phyloP scores from a whole-genome alignment of 257 asterid genomes.

The Scutellaria barbata region DNA sequence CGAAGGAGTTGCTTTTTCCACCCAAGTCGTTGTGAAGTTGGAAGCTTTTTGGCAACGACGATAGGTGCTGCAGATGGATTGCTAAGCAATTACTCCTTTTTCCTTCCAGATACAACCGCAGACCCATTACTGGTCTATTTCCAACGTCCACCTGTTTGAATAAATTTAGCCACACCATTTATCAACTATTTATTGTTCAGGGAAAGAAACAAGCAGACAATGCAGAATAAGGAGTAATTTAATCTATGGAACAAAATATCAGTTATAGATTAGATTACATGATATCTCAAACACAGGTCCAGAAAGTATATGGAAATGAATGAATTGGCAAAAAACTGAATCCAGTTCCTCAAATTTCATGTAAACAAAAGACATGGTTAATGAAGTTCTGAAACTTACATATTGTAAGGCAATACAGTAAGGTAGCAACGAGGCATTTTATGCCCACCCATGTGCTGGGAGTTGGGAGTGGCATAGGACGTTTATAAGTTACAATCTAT shows the following conservation, averaged over 20 bases:
- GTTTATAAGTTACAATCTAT: not conserved
- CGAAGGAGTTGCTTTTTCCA: conserved; percentile 42
- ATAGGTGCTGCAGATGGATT: conserved; percentile 81
- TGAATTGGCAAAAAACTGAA: not conserved
- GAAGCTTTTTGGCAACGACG: conserved; percentile 71
- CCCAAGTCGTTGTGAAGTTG: conserved; percentile 48
- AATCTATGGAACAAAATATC: not conserved
- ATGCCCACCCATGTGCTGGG: not conserved
- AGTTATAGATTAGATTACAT: not conserved
- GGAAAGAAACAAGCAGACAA: not conserved
- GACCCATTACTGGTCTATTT: conserved; percentile 67
- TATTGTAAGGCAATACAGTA: not conserved
- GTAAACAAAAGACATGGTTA: not conserved
- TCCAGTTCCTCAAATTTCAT: not conserved
- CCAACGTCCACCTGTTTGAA: conserved; percentile 67
- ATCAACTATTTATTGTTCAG: not conserved
- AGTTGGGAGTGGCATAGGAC: not conserved
- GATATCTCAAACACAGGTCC: not conserved
- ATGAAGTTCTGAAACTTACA: not conserved
- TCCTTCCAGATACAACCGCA: conserved; percentile 77
- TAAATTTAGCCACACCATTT: conserved; percentile 21
- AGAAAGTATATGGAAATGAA: not conserved
- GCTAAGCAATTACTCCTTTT: conserved; percentile 72
- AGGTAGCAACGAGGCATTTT: not conserved
- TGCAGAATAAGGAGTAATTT: not conserved